These are phyloP conservation scores for Cystobasidium tubakii DNA, from an alignment of 768 basidiomycete genomes.

Conservation along the genomic window DNA sequence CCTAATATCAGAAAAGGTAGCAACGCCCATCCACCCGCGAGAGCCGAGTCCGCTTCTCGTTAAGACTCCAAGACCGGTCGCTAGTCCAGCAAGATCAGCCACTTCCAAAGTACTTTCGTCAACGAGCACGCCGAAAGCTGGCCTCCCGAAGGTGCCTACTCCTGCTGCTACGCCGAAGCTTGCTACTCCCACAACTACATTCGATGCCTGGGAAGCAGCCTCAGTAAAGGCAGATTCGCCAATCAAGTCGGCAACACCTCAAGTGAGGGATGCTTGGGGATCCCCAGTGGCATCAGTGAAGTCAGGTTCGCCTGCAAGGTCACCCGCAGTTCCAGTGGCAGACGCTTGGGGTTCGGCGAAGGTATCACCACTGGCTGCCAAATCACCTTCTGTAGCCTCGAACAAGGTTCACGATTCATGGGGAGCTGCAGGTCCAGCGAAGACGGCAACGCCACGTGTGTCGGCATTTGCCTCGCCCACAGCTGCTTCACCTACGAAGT, in stretches of 20 bases:
- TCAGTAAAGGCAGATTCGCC: neutral
- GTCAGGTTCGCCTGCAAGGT: neutral
- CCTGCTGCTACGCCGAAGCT: neutral
- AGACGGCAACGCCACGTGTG: neutral
- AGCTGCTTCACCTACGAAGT: neutral
- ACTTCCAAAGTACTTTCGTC: neutral
- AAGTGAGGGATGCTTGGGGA: neutral
- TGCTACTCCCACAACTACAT: neutral
- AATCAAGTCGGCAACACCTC: neutral
- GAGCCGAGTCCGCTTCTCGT: neutral
- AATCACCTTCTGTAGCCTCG: neutral
- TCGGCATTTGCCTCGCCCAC: neutral
- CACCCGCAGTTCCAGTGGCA: neutral
- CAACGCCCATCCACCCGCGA: neutral
- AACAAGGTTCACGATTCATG: neutral
- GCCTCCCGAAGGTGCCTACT: neutral
- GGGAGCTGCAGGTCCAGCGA: neutral
- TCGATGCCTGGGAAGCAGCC: neutral
- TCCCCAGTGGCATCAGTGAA: neutral
- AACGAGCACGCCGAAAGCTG: neutral
- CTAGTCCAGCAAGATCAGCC: neutral
- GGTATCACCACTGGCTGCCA: neutral
- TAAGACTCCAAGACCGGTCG: neutral
- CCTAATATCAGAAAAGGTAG: no score
- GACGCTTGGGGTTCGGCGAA: neutral